phyloP scores from a whole-genome alignment of 1,284 basidiomycete genomes.

The Apiotrichum porosum region DNA sequence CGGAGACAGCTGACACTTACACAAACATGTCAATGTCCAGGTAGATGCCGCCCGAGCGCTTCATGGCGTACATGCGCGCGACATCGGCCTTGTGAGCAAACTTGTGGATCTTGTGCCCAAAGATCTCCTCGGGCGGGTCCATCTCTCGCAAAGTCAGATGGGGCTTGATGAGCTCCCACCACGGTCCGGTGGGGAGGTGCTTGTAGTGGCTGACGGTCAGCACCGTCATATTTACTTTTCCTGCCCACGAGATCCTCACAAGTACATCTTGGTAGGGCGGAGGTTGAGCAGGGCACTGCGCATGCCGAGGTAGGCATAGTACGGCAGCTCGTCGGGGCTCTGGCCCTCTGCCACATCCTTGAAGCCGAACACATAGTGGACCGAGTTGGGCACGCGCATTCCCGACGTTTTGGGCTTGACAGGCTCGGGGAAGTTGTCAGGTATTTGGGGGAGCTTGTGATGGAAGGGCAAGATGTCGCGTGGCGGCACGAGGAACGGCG shows the following conservation, averaged over 20 bases:
- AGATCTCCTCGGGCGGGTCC: conserved; percentile 32
- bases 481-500: conserved; percentile 28
- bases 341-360: conserved; percentile 34
- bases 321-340: conserved; percentile 42
- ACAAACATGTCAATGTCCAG: conserved; percentile 52
- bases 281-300: conserved; percentile 48
- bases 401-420: conserved; percentile 26
- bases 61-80: conserved; percentile 41
- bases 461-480: conserved; percentile 22
- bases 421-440: conserved; percentile 33
- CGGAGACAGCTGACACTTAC: conserved; percentile 17
- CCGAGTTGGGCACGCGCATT: conserved; percentile 44
- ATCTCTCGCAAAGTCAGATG: conserved; percentile 42
- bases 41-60: conserved; percentile 51
- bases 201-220: conserved; percentile 40
- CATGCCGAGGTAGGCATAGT: conserved; percentile 50
- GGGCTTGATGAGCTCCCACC: conserved; percentile 45
- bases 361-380: conserved; percentile 49
- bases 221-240: background rate
- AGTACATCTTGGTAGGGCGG: conserved; percentile 46
- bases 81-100: conserved; percentile 49
- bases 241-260: conserved; percentile 45
- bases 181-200: conserved; percentile 45
- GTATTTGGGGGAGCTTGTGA: conserved; percentile 9
- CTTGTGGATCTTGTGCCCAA: conserved; percentile 36